Evolutionary conservation across 2,329 filamentous ascomycete species (phyloP).

Genomic region (Claviceps pusilla): DNA sequence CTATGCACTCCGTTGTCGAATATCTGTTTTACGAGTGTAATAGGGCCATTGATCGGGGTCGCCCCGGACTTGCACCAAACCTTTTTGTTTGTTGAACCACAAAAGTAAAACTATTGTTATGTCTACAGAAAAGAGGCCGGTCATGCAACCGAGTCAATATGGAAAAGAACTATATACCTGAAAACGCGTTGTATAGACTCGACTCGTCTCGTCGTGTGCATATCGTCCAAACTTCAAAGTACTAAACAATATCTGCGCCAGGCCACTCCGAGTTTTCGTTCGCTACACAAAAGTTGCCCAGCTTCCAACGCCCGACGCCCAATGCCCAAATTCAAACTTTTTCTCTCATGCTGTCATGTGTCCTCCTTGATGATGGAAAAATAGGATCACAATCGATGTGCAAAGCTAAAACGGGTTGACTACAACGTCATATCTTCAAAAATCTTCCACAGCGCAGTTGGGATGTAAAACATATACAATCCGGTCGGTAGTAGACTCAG

Average conservation of each 20-base stretch:
- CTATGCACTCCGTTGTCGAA: too few species aligned
- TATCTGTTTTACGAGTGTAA: too few species aligned
- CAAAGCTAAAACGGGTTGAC: background rate
- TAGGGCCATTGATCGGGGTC: too few species aligned
- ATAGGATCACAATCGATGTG: background rate
- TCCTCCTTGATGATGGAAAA: background rate
- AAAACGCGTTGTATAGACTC: background rate
- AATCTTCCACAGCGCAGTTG: conserved; percentile 71
- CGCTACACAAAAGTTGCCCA: background rate
- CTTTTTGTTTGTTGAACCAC: too few species aligned
- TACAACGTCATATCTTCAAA: conserved; percentile 13
- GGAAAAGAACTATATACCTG: background rate
- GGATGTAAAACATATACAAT: conserved; percentile 84
- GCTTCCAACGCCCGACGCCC: background rate
- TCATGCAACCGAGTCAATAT: background rate
- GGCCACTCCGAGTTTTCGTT: background rate
- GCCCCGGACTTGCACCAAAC: too few species aligned
- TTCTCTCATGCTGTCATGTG: background rate
- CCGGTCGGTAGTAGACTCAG: conserved; percentile 21
- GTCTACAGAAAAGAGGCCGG: too few species aligned
- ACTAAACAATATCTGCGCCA: too few species aligned
- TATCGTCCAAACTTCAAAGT: background rate
- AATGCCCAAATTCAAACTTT: background rate
- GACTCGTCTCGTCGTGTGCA: background rate
- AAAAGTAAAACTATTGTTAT: too few species aligned